Evolutionary conservation across 129 eudicot genomes (phyloP).

Genomic region (Flaveria bidentis): DNA sequence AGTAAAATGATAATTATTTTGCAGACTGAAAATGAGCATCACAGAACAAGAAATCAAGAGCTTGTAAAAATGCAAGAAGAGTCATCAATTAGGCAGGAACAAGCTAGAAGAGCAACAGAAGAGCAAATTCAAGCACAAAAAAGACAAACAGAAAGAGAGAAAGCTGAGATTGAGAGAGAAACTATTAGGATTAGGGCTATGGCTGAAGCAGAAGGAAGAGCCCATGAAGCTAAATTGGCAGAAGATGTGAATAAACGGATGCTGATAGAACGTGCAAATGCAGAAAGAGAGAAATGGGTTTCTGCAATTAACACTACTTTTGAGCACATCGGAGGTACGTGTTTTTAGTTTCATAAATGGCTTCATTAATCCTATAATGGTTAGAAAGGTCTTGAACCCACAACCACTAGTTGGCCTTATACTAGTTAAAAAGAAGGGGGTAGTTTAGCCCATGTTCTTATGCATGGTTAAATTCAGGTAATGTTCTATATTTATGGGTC

Average conservation of each 20-base stretch:
- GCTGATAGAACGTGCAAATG: conserved; percentile 88
- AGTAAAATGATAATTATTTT: conserved; percentile 6
- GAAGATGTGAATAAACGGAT: conserved; percentile 90
- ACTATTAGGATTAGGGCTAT: conserved; percentile 88
- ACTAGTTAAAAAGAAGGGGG: neutral
- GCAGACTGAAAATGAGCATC: conserved; percentile 96
- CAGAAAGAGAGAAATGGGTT: conserved; percentile 98
- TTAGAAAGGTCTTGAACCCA: neutral
- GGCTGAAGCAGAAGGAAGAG: conserved; percentile 98
- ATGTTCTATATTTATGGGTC: neutral
- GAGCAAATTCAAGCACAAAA: conserved; percentile 97
- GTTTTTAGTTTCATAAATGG: neutral
- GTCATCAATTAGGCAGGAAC: conserved; percentile 83
- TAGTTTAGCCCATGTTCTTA: neutral
- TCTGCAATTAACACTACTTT: conserved; percentile 97
- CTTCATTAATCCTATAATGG: neutral
- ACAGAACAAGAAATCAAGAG: conserved; percentile 91
- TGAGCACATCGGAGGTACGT: conserved; percentile 90
- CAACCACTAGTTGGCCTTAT: neutral
- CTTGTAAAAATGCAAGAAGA: conserved; percentile 98
- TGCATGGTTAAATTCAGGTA: neutral
- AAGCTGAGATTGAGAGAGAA: conserved; percentile 95
- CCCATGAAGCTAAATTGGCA: conserved; percentile 91
- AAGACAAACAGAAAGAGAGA: conserved; percentile 90
- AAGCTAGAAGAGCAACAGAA: conserved; percentile 91